These are phyloP conservation scores for Cucurbita moschata DNA, from an alignment of 306 rosid genomes.

Conservation along the genomic window DNA sequence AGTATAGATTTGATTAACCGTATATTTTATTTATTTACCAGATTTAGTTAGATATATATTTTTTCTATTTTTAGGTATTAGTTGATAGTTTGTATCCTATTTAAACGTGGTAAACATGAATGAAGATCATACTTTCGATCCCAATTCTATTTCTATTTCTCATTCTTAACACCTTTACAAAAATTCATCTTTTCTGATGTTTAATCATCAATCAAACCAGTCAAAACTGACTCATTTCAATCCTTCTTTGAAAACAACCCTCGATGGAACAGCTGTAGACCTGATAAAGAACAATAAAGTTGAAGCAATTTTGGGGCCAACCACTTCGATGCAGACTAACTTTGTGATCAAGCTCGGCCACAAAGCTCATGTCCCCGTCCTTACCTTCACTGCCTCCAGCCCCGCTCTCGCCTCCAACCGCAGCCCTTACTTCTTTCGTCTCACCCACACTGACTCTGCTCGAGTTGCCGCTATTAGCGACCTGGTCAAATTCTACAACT, in stretches of 20 bases:
- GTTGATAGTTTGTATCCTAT: too few species aligned
- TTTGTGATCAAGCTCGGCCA: constrained; percentile 35
- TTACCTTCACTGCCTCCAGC: constrained; percentile 42
- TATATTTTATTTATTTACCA: too few species aligned
- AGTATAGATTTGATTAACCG: too few species aligned
- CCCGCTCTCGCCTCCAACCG: constrained; percentile 26
- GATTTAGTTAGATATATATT: too few species aligned
- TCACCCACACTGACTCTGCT: constrained; percentile 22
- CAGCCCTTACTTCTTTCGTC: constrained; percentile 32
- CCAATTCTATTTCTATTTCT: too few species aligned
- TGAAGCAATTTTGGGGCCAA: constrained; percentile 34
- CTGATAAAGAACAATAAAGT: constrained; percentile 15
- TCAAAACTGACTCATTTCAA: background rate
- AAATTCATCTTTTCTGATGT: too few species aligned
- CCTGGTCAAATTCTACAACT: constrained; percentile 24
- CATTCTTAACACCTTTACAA: too few species aligned
- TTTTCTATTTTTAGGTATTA: too few species aligned
- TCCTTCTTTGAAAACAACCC: background rate
- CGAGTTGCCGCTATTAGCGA: constrained; percentile 29
- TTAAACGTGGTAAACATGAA: too few species aligned
- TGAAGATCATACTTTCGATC: too few species aligned
- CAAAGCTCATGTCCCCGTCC: constrained; percentile 33
- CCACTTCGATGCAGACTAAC: constrained; percentile 29
- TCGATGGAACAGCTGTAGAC: constrained; percentile 6
- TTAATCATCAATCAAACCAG: too few species aligned